Evolutionary conservation across 2,329 filamentous ascomycete species (phyloP), one percentile per base, ranked within the genome.

Genomic region (Nothophaeocryptopus gaeumannii): DNA sequence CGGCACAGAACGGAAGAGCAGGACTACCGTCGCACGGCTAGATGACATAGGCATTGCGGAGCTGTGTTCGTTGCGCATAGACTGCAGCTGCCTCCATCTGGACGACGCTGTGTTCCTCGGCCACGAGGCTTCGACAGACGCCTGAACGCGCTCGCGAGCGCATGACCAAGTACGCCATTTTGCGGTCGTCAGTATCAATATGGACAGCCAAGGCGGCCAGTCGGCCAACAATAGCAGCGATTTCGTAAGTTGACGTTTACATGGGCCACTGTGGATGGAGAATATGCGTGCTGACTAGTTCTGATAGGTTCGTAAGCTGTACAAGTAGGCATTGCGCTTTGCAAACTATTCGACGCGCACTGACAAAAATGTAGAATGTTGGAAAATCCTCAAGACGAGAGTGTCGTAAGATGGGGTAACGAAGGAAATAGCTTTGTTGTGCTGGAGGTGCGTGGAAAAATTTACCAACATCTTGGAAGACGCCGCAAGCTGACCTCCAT

Each of bases 341-440:
- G 12, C 12, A 15, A 32, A 29, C n/a, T 15, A 11, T 36, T 29
- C 26, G 34, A 37, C 37, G 39, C 30, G 30, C 38, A 39, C 36
- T 53, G 39, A 55, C 41, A 15, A 30, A 30, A 26, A 30, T 32
- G 32, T 67, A 95, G 89, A 70, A 99, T 99, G 93, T 78, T 99
- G 64, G 92, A 97, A 72, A 95, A 95, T 66, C 91, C 91, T 32
- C 85, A 89, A 45, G 95, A 99, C 70, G 84, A 91, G 62, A 86
- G 87, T 54, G 91, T 97, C 54, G 93, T 97, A 41, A 81, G 92
- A 72, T 99, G 93, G 93, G 91, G 91, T 53, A 89, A 95, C 60
- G 86, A 91, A 58, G 91, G 90, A 46, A 89, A 96, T 67, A 96
- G 90, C 61, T 99, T 99, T 67, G 92, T 99, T 51, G 95, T 99